Conservation (phyloP, 768 basidiomycete genomes). For the Hypholoma sublateritium region DNA sequence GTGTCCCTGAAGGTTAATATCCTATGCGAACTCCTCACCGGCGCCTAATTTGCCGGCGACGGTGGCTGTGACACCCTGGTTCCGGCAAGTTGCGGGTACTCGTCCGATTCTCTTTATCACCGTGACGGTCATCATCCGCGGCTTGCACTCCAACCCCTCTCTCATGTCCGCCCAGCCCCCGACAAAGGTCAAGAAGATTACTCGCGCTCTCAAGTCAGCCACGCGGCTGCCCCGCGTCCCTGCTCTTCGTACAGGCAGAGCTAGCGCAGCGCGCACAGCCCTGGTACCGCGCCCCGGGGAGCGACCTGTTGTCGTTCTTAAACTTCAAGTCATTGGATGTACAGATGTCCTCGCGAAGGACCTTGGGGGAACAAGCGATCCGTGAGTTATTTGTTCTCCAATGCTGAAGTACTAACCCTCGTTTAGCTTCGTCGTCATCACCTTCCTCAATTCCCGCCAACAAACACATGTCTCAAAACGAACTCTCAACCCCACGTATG, state of each 20-base stretch:
- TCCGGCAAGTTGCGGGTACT: too few species aligned
- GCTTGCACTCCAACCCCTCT: too few species aligned
- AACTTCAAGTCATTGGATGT: conserved; percentile 69
- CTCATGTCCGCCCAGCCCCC: neutral
- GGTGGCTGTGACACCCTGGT: too few species aligned
- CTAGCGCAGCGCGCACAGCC: conserved; percentile 23
- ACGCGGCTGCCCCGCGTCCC: conserved; percentile 51
- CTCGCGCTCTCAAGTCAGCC: conserved; percentile 59
- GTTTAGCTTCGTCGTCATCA: conserved; percentile 68
- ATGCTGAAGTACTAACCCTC: neutral
- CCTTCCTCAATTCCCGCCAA: conserved; percentile 53
- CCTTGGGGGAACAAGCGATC: conserved; percentile 71
- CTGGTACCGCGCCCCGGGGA: conserved; percentile 57
- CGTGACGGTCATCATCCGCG: too few species aligned
- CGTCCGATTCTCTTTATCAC: too few species aligned
- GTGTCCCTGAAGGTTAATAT: too few species aligned
- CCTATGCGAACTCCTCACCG: too few species aligned
- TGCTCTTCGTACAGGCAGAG: conserved; percentile 33
- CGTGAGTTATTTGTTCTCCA: conserved; percentile 45
- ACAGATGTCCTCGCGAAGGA: conserved; percentile 62
- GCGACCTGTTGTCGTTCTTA: conserved; percentile 61
- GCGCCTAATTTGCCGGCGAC: too few species aligned
- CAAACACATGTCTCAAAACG: conserved; percentile 79
- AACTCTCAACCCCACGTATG: conserved; percentile 65
- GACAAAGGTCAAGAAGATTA: conserved; percentile 42